A percentile compares a stretch with the other conserved stretches of the same genome.
Conservation (phyloP, 306 rosid species). For the Quercus bicolor region DNA sequence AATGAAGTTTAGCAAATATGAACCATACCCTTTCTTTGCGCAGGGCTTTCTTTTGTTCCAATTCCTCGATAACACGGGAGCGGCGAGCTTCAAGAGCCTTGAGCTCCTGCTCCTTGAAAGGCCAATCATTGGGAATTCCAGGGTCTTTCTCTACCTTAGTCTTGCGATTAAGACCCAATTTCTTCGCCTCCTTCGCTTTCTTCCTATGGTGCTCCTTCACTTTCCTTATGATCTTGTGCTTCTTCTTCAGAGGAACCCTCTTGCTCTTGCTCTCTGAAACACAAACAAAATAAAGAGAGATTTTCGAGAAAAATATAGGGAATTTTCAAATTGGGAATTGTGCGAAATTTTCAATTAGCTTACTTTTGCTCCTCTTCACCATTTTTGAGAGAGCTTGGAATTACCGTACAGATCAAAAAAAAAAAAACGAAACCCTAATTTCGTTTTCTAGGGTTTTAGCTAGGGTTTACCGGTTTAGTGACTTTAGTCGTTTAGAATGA, state of each 20-base stretch:
- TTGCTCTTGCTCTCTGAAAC: constrained; percentile 92
- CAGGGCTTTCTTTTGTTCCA: constrained; percentile 82
- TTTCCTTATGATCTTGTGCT: constrained; percentile 75
- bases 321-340: not conserved
- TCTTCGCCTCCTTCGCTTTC: constrained; percentile 90
- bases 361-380: constrained; percentile 92
- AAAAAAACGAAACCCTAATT: too few species aligned
- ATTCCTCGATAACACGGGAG: constrained; percentile 59
- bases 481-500: too few species aligned
- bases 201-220: constrained; percentile 88
- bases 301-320: not conserved
- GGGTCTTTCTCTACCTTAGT: constrained; percentile 92
- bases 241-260: constrained; percentile 77
- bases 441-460: too few species aligned
- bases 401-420: too few species aligned
- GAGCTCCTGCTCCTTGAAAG: constrained; percentile 94
- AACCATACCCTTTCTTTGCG: constrained; percentile 84
- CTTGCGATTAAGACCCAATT: constrained; percentile 50
- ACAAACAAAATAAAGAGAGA: not conserved
- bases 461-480: too few species aligned
- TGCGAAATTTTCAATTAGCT: not conserved
- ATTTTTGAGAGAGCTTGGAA: constrained; percentile 25
- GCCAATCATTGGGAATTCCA: constrained; percentile 98
- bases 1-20: too few species aligned
- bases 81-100: constrained; percentile 86